Conservation (phyloP, 345 rosid genomes). For the Citrus sp. region DNA sequence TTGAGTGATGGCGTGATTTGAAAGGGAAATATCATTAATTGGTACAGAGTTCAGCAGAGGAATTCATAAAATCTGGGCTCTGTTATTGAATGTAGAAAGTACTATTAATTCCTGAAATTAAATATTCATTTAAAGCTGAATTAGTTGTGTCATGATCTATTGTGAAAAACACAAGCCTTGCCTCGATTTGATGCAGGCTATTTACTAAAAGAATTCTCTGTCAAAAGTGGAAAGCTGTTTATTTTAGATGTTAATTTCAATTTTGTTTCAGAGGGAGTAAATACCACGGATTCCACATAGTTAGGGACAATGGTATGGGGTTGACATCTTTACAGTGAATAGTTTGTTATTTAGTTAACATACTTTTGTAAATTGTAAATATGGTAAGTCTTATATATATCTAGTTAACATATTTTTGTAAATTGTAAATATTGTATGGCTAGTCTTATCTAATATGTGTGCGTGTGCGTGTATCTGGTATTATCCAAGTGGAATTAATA, state of each 20-base stretch:
- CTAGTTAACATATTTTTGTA: too few species aligned
- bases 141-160: not conserved
- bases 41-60: not conserved
- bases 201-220: not conserved
- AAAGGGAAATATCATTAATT: not conserved
- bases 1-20: too few species aligned
- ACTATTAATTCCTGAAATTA: not conserved
- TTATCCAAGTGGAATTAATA: not conserved
- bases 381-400: not conserved
- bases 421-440: too few species aligned
- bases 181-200: not conserved
- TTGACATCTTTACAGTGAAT: not conserved
- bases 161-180: not conserved
- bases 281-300: not conserved
- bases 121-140: not conserved
- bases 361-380: not conserved
- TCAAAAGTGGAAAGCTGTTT: not conserved
- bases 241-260: not conserved
- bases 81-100: not conserved
- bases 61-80: not conserved
- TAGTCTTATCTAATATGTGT: too few species aligned
- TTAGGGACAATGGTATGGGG: not conserved
- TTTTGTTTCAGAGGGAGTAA: not conserved
- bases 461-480: not conserved
- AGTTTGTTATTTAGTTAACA: not conserved